Evolutionary conservation across 2,329 filamentous ascomycete species (phyloP).

Genomic region (Exophiala xenobiotica): DNA sequence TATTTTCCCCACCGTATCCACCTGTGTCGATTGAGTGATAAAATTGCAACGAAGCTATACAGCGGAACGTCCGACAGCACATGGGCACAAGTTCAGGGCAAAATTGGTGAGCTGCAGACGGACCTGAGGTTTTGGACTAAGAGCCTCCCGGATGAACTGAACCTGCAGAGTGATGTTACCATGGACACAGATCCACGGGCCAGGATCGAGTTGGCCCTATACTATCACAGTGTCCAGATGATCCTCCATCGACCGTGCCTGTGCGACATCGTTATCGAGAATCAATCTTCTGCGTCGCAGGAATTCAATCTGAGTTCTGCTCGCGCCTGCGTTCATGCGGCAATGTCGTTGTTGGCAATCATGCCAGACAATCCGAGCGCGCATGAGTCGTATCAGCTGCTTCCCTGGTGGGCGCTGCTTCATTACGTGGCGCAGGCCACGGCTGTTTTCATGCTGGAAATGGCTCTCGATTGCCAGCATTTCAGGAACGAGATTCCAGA

Average conservation of each 20-base stretch:
- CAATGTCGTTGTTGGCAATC: conserved; percentile 27
- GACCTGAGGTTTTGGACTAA: conserved; percentile 21
- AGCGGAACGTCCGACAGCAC: conserved; percentile 11
- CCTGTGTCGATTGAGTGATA: conserved; percentile 24
- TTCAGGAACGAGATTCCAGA: conserved; percentile 22
- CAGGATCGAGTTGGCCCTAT: conserved; percentile 28
- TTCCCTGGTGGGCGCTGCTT: conserved; percentile 33
- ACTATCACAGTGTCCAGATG: conserved; percentile 32
- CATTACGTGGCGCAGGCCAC: conserved; percentile 33
- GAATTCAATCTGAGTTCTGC: conserved; percentile 26
- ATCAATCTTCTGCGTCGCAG: conserved; percentile 27
- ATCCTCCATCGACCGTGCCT: conserved; percentile 34
- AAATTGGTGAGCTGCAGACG: conserved; percentile 19
- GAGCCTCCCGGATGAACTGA: conserved; percentile 16
- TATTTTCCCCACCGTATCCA: conserved; percentile 18
- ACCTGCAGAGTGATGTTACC: conserved; percentile 6
- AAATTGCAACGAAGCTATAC: conserved; percentile 19
- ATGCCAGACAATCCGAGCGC: conserved; percentile 31
- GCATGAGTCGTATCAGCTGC: conserved; percentile 26
- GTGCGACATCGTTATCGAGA: conserved; percentile 30
- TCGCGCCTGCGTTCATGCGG: conserved; percentile 30
- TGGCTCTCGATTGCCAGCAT: conserved; percentile 29
- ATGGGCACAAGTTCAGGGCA: conserved; percentile 22
- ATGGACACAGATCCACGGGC: conserved; percentile 20
- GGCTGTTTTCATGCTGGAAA: conserved; percentile 32